Base-by-base conservation (phyloP, 306 rosid species). In the Amphicarpaea edgeworthii region DNA sequence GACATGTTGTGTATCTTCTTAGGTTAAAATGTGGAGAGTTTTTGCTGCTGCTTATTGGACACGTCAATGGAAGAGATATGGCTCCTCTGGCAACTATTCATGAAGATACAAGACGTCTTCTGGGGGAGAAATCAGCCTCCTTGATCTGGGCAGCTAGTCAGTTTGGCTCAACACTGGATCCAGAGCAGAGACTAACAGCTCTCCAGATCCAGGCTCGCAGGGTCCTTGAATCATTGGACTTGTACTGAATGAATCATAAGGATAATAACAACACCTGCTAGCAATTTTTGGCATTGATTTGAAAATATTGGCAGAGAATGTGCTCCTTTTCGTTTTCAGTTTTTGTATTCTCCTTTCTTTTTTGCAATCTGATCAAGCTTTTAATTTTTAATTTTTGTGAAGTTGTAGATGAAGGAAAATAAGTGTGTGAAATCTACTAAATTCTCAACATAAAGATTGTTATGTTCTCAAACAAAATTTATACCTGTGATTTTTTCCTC, bases 111-210 rank as follows among this genome's bases (percentile, higher is more conserved):
- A 87, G 96, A 85, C 88, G 86, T 72, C 92, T 92, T 65, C 84
- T 92, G 8, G 98, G 98, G 19, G 98, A 92, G 87, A 95, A 86
- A 83, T 90, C 96, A 42, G 97, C 97, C 72, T 95, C 97, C 64
- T 86, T 95, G 88, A 95, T 95, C 79, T 95, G 98, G 98, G 98
- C 97, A 58, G 97, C 97, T 19, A 92, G 97, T 86, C 97, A 92
- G 73, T 95, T 91, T 59, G 98, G 91, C 23, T 90, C 98, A 1
- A 92, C 96, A 8, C 95, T 95, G 53, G 93, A 92, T 78, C 91
- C 96, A 0, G 93, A 95, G 74, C 92, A 92, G 85, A 87, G 97
- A 83, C 62, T 95, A 11, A 88, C 95, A 2, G 97, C 96, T 43
- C 92, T 89, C 2, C 96, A 93, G 62, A 87, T 91, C 80, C 97